Conservation (phyloP, 371 early-diverging fungal species). For the Zopfochytrium polystomum region DNA sequence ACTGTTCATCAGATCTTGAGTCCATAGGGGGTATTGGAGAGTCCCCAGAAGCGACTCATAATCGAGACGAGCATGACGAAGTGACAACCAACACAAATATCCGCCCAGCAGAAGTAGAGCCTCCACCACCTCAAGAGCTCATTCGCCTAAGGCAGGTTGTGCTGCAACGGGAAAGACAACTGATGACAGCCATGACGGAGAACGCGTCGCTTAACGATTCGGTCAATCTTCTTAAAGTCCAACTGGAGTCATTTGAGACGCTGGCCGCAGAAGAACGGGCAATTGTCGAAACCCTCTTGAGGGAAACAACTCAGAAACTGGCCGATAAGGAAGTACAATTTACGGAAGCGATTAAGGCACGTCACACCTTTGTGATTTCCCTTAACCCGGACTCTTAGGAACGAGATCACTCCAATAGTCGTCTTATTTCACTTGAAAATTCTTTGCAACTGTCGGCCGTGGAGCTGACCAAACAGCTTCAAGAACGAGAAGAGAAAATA, state of each 20-base stretch:
- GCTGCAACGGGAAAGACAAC: slow-evolving; percentile 60
- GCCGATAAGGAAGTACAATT: no score
- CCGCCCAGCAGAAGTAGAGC: background rate
- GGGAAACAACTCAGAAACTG: background rate
- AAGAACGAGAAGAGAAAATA: slow-evolving; percentile 63
- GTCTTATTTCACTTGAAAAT: slow-evolving; percentile 22
- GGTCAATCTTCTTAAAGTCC: slow-evolving; percentile 23
- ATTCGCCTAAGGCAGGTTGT: slow-evolving; percentile 37
- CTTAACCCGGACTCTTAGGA: no score
- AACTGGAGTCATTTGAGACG: slow-evolving; percentile 53
- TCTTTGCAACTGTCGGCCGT: slow-evolving; percentile 41
- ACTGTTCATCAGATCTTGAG: no score
- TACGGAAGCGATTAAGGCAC: background rate
- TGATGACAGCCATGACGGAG: slow-evolving; percentile 59
- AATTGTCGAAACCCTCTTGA: slow-evolving; percentile 6
- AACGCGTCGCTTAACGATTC: slow-evolving; percentile 60
- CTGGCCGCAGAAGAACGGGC: slow-evolving; percentile 7
- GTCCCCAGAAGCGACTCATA: no score
- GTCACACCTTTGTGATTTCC: background rate
- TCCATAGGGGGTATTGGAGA: no score
- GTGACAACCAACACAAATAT: no score
- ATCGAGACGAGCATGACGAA: no score
- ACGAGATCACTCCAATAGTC: slow-evolving; percentile 25
- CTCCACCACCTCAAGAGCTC: slow-evolving; percentile 10
- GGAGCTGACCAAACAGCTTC: slow-evolving; percentile 55